These are phyloP conservation scores for Cladosporium oxysporum DNA, from an alignment of 2,329 filamentous ascomycete species.

Conservation along the genomic window DNA sequence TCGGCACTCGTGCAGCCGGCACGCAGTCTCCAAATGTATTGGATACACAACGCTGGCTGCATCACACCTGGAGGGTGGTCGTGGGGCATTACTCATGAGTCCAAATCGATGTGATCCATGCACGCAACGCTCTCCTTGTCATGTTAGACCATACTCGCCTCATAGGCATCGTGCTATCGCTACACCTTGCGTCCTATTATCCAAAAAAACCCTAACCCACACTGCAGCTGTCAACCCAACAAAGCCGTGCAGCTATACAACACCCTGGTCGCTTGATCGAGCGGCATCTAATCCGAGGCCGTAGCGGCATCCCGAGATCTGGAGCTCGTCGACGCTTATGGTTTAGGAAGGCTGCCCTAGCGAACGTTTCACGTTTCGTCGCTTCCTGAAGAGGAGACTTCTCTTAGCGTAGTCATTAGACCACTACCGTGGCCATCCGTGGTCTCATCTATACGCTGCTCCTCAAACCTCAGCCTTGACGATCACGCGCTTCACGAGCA, in stretches of 20 bases:
- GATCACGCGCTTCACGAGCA: not conserved
- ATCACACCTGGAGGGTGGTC: not conserved
- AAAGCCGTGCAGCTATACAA: constrained; percentile 9
- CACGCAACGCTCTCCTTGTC: not conserved
- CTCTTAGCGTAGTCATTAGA: constrained; percentile 19
- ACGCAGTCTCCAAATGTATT: not conserved
- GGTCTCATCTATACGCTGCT: constrained; percentile 4
- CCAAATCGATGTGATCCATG: not conserved
- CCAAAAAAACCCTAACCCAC: not conserved
- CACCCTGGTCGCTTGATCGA: constrained; percentile 10
- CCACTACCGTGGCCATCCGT: constrained; percentile 2
- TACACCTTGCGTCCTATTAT: not conserved
- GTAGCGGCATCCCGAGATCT: constrained; percentile 10
- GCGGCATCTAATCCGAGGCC: constrained; percentile 7
- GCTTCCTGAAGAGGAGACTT: constrained; percentile 18
- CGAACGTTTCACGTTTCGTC: constrained; percentile 19
- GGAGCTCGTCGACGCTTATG: constrained; percentile 17
- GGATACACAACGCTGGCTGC: constrained; percentile 1
- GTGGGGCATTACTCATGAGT: not conserved
- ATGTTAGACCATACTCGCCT: constrained; percentile 6
- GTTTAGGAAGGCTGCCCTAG: constrained; percentile 14
- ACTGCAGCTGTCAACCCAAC: not conserved
- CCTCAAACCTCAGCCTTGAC: constrained; percentile 14
- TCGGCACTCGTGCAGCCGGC: not conserved
- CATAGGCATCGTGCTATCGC: constrained; percentile 1